These are phyloP conservation scores for Haplosporangium gracile DNA, from an alignment of 192 early-diverging fungal genomes.

Conservation along the genomic window DNA sequence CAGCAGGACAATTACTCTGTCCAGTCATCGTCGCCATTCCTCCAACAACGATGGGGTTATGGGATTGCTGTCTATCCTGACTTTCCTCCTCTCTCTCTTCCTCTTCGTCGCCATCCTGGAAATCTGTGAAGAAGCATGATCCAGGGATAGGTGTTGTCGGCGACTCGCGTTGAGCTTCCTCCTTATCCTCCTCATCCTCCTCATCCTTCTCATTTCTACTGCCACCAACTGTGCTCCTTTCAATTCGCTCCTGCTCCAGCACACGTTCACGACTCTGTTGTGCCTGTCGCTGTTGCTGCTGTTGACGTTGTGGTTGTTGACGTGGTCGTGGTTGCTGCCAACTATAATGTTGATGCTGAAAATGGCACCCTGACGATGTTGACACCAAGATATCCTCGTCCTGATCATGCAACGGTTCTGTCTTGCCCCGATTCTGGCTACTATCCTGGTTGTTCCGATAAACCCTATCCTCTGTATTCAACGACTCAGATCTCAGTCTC, in stretches of 20 bases:
- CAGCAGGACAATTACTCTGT: not conserved
- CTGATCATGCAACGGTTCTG: not conserved
- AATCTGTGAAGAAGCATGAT: conserved; percentile 14
- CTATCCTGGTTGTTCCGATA: not conserved
- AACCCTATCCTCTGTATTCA: not conserved
- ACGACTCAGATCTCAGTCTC: not conserved
- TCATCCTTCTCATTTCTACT: not conserved
- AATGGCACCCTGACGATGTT: not conserved
- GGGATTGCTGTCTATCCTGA: not conserved
- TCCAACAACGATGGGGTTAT: not conserved
- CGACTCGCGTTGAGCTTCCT: not conserved
- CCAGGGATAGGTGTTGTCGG: conserved; percentile 4
- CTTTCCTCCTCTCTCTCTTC: not conserved
- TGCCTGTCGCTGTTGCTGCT: not conserved
- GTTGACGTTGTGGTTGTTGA: not conserved
- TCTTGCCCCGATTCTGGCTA: not conserved
- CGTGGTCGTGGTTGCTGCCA: not conserved
- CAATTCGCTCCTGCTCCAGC: no score
- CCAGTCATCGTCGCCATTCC: not conserved
- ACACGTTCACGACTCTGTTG: not conserved
- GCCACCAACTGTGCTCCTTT: not conserved
- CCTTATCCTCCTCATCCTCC: not conserved
- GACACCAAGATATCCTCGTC: not conserved
- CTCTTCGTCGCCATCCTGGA: not conserved
- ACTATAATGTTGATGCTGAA: not conserved